These are phyloP conservation scores for Apiospora malaysiana DNA, from an alignment of 2,329 filamentous ascomycete species.

Conservation along the genomic window DNA sequence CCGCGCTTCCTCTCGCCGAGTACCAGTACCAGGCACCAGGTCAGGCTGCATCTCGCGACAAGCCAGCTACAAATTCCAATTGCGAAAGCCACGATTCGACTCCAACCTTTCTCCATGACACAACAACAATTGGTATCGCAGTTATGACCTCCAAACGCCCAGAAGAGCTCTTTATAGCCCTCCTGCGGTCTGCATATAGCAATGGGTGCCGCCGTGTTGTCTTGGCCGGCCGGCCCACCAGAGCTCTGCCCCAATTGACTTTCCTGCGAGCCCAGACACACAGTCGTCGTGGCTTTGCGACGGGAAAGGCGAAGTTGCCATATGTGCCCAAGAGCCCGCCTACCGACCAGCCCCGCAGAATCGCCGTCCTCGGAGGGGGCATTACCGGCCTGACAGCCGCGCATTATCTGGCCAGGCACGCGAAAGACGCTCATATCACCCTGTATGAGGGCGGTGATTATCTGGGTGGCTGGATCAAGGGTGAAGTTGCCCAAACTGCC, in stretches of 20 bases:
- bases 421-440: constrained; percentile 73
- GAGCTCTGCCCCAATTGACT: constrained; percentile 24
- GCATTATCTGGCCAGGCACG: constrained; percentile 74
- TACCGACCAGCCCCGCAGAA: constrained; percentile 35
- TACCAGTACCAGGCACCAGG: too few species aligned
- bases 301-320: not conserved
- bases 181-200: constrained; percentile 34
- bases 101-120: not conserved
- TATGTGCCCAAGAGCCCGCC: constrained; percentile 3
- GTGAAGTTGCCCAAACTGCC: constrained; percentile 63
- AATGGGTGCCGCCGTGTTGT: constrained; percentile 30
- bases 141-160: constrained; percentile 36
- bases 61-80: constrained; percentile 1
- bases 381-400: constrained; percentile 82
- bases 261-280: constrained; percentile 21
- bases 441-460: constrained; percentile 76
- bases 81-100: not conserved
- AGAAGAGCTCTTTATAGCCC: constrained; percentile 36
- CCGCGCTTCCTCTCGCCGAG: not conserved
- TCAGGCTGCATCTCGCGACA: constrained; percentile 7
- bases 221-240: constrained; percentile 25
- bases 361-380: constrained; percentile 80
- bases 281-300: constrained; percentile 5
- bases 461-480: constrained; percentile 85
- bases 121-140: constrained; percentile 18